phyloP scores from a whole-genome alignment of 352 stramenopile genomes.

The Phytopythium oedochilum region DNA sequence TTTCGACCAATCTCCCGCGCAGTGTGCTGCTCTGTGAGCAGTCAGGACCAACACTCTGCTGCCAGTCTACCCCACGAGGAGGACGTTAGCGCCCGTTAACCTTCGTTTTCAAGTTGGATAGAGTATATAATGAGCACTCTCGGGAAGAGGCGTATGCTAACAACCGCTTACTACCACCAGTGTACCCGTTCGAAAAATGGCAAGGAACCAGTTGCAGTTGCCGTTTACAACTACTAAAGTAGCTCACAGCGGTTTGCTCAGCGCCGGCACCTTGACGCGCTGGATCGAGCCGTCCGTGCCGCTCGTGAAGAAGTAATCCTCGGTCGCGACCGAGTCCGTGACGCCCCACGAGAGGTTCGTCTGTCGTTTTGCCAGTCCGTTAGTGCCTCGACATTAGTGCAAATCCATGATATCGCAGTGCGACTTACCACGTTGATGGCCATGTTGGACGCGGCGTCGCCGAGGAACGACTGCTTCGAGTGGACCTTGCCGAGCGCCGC shows the following conservation, averaged over 20 bases:
- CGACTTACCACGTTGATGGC: slow-evolving; percentile 78
- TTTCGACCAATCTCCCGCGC: background rate
- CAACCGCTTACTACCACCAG: background rate
- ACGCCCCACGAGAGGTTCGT: slow-evolving; percentile 82
- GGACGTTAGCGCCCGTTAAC: background rate
- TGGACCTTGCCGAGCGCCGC: slow-evolving; percentile 68
- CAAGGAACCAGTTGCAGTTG: too few species aligned
- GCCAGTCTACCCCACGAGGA: background rate
- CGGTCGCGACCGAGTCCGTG: slow-evolving; percentile 72
- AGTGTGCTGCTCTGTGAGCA: background rate
- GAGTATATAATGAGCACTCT: too few species aligned
- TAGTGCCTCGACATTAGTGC: too few species aligned
- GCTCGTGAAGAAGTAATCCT: slow-evolving; percentile 82
- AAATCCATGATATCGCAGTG: too few species aligned
- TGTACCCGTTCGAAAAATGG: too few species aligned
- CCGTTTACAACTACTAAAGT: too few species aligned
- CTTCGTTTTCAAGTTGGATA: background rate
- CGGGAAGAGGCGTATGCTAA: too few species aligned
- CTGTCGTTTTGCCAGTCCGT: too few species aligned
- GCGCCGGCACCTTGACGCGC: slow-evolving; percentile 54
- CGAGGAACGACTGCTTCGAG: slow-evolving; percentile 75
- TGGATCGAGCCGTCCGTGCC: slow-evolving; percentile 81
- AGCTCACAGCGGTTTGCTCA: slow-evolving; percentile 25
- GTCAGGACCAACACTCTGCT: background rate
- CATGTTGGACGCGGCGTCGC: slow-evolving; percentile 80